Conservation (phyloP, 768 basidiomycete species). For the Hysterangium stoloniferum region DNA sequence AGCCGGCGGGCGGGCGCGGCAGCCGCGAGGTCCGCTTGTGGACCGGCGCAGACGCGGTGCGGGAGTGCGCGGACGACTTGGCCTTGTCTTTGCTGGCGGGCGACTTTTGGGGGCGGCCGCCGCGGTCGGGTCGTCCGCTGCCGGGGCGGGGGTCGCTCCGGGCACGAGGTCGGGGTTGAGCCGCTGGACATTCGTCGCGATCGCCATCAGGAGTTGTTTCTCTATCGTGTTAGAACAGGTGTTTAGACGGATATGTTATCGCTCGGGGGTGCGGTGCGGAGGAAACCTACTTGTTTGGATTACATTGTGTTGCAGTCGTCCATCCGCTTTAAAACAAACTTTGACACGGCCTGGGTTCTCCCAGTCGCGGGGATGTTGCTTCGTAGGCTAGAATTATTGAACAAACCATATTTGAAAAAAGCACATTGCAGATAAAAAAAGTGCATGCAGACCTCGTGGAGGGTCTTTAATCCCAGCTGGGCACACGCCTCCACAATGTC, state of each 20-base stretch:
- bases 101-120: slow-evolving; percentile 29
- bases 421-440: slow-evolving; percentile 10
- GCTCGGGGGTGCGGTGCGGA: not conserved
- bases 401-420: not conserved
- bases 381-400: slow-evolving; percentile 31
- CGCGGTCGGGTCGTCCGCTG: slow-evolving; percentile 18
- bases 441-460: slow-evolving; percentile 61
- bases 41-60: slow-evolving; percentile 18
- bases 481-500: slow-evolving; percentile 84
- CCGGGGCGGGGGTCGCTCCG: slow-evolving; percentile 15
- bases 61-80: slow-evolving; percentile 30
- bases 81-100: slow-evolving; percentile 36
- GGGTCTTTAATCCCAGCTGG: slow-evolving; percentile 65
- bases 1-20: slow-evolving; percentile 66
- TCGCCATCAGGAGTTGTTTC: slow-evolving; percentile 69
- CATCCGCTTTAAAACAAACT: slow-evolving; percentile 87
- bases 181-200: slow-evolving; percentile 65
- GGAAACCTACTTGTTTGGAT: slow-evolving; percentile 65
- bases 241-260: slow-evolving; percentile 3
- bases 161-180: slow-evolving; percentile 50
- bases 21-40: slow-evolving; percentile 36
- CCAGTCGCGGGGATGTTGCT: slow-evolving; percentile 94
- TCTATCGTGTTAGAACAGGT: too few relatives aligned
- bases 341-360: slow-evolving; percentile 95
- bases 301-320: slow-evolving; percentile 49